phyloP scores from a whole-genome alignment of 23 red algal genomes.

The Gracilaria vermiculophylla region DNA sequence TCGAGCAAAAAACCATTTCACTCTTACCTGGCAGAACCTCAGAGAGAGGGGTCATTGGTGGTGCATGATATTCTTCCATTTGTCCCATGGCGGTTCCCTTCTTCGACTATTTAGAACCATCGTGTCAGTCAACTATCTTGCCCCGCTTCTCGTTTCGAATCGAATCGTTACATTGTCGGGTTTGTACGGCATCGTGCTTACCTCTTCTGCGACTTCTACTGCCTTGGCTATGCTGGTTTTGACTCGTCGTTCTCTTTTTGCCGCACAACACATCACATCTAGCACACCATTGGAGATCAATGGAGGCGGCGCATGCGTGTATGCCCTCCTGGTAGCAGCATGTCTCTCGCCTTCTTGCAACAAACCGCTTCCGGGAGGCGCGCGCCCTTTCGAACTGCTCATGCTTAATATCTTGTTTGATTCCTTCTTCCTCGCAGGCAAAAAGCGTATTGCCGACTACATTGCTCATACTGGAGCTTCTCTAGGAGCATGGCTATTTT shows the following conservation, averaged over 20 bases:
- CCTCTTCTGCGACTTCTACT: constrained; percentile 49
- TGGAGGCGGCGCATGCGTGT: constrained; percentile 60
- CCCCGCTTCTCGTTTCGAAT: constrained; percentile 53
- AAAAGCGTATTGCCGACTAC: constrained; percentile 71
- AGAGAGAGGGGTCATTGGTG: constrained; percentile 47
- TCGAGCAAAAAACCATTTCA: constrained; percentile 38
- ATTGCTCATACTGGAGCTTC: constrained; percentile 67
- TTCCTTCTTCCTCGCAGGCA: constrained; percentile 64
- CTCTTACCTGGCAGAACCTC: constrained; percentile 66
- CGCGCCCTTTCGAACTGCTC: constrained; percentile 69
- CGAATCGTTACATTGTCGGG: constrained; percentile 25
- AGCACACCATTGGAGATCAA: constrained; percentile 60
- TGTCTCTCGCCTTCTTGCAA: constrained; percentile 48
- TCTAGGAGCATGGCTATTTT: constrained; percentile 62
- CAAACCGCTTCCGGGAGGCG: constrained; percentile 35
- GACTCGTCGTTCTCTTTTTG: constrained; percentile 41
- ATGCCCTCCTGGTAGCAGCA: constrained; percentile 54
- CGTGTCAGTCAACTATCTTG: constrained; percentile 40
- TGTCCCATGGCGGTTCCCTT: constrained; percentile 60
- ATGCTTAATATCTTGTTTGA: constrained; percentile 75
- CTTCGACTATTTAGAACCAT: constrained; percentile 60
- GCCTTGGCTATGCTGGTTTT: constrained; percentile 59
- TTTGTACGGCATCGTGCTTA: constrained; percentile 63
- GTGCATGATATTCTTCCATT: constrained; percentile 58
- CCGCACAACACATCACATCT: background rate